Percentiles rank a stretch among this genome's conserved stretches.
Evolutionary conservation across 2,329 filamentous ascomycete genomes (phyloP).

Genomic region (Capronia coronata): DNA sequence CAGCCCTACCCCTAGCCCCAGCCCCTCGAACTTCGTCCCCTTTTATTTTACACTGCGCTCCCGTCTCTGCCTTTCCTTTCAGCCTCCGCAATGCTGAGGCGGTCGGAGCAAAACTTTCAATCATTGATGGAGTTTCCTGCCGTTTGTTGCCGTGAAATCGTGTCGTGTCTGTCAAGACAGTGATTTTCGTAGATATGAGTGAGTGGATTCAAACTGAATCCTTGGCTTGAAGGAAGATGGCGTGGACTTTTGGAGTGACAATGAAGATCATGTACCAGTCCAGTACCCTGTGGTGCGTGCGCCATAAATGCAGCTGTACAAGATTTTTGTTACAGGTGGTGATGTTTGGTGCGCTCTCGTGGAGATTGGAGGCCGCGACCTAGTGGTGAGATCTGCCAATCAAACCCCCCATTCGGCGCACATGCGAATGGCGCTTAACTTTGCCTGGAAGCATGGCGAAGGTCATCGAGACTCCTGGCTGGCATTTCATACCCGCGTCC

Average conservation of each 20-base stretch:
- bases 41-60: no score
- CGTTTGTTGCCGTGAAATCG: not conserved
- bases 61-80: no score
- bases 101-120: no score
- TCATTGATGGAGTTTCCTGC: not conserved
- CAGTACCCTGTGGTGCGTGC: no score
- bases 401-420: not conserved
- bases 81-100: no score
- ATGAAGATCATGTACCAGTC: not conserved
- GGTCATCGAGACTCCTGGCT: constrained; percentile 30
- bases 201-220: not conserved
- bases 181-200: not conserved
- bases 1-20: not conserved
- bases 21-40: no score
- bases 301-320: no score
- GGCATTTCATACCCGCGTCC: constrained; percentile 51
- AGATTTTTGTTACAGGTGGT: not conserved
- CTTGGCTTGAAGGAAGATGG: not conserved
- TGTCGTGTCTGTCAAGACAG: not conserved
- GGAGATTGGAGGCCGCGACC: not conserved
- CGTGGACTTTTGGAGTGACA: not conserved
- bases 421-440: constrained; percentile 11
- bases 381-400: not conserved
- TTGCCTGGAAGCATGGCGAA: constrained; percentile 13
- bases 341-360: not conserved